Percentiles rank a stretch among this genome's conserved stretches.
phyloP scores from a whole-genome alignment of 345 rosid genomes.

The Arabis hirsuta region DNA sequence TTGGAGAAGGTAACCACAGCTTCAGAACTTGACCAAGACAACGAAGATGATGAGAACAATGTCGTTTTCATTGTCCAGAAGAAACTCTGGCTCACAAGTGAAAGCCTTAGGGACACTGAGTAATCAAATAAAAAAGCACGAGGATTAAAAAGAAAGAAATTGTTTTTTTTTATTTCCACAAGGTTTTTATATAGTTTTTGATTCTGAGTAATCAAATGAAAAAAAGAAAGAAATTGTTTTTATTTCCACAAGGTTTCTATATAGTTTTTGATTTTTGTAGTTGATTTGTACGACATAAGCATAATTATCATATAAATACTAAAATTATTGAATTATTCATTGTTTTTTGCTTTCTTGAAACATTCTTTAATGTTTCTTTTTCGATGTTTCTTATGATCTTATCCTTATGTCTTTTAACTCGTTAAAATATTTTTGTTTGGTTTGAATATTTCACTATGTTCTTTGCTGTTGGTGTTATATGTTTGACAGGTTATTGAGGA shows the following conservation, averaged over 20 bases:
- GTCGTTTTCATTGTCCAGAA: conserved; percentile 65
- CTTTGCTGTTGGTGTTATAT: conserved; percentile 1
- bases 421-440: not conserved
- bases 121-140: conserved; percentile 25
- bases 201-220: conserved; percentile 43
- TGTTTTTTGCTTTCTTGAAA: conserved; percentile 27
- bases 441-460: not conserved
- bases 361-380: not conserved
- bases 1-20: conserved; percentile 37
- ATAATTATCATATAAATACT: conserved; percentile 22
- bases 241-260: conserved; percentile 24
- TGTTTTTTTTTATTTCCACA: conserved; percentile 35
- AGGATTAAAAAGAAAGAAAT: conserved; percentile 23
- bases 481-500: conserved; percentile 32
- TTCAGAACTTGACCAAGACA: conserved; percentile 59
- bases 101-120: conserved; percentile 70
- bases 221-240: conserved; percentile 23
- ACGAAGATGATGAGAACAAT: conserved; percentile 47
- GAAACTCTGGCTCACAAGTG: conserved; percentile 87
- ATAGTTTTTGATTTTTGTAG: conserved; percentile 37
- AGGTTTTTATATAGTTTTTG: conserved; percentile 33
- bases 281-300: conserved; percentile 31
- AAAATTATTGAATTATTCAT: conserved; percentile 25
- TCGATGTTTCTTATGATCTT: conserved; percentile 23
- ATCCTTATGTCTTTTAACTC: not conserved